Percentiles rank a stretch among this genome's conserved stretches.
These are phyloP conservation scores for Quercus glauca DNA, from an alignment of 306 rosid species.

Conservation along the genomic window DNA sequence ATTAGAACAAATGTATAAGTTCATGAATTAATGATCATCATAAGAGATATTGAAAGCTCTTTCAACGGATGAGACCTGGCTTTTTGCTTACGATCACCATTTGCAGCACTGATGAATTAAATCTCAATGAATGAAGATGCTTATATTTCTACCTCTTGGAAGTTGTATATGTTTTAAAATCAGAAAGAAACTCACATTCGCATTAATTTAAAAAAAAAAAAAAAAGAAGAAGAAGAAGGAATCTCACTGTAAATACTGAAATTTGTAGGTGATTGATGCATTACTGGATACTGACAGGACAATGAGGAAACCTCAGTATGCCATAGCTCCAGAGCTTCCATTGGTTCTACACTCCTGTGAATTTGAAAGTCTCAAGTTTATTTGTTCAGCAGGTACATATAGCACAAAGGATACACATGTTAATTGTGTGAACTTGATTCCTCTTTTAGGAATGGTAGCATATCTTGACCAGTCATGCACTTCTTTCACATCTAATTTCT, in stretches of 20 bases:
- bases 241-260: conserved; percentile 23
- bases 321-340: conserved; percentile 81
- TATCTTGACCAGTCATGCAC: background rate
- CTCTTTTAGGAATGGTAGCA: background rate
- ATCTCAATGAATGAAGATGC: background rate
- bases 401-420: background rate
- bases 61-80: background rate
- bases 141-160: conserved; percentile 1
- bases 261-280: conserved; percentile 63
- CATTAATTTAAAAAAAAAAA: too few species aligned
- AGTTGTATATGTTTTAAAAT: background rate
- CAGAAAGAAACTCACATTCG: conserved; percentile 6
- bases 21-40: background rate
- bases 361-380: conserved; percentile 66
- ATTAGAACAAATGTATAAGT: background rate
- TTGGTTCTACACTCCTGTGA: conserved; percentile 90
- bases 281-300: conserved; percentile 54
- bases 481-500: conserved; percentile 8
- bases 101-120: background rate
- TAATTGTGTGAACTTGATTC: background rate
- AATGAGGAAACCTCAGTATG: conserved; percentile 84
- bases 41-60: too few species aligned
- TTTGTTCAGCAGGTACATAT: conserved; percentile 74
- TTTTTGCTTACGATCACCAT: background rate
- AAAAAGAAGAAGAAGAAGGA: background rate